Conservation (phyloP, 805 yeast species). For the Jamesozyma spencerorum region DNA sequence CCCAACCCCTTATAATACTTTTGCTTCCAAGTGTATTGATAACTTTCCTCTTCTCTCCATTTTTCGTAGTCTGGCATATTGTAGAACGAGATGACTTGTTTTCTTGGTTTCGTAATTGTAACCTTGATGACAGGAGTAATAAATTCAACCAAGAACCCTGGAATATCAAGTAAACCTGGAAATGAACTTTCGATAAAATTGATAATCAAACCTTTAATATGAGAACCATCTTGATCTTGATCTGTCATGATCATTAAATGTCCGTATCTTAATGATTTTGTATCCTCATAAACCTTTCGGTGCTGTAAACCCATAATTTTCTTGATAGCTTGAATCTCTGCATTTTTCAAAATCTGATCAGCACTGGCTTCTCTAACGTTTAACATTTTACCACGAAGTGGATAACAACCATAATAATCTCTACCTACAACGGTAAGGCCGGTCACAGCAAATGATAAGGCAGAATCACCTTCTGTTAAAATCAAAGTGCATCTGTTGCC, state of each 20-base stretch:
- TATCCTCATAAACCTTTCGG: constrained; percentile 68
- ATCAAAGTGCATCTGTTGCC: constrained; percentile 88
- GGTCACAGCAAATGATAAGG: constrained; percentile 81
- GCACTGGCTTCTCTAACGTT: constrained; percentile 95
- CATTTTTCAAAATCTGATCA: constrained; percentile 89
- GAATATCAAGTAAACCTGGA: constrained; percentile 84
- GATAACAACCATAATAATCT: constrained; percentile 91
- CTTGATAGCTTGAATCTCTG: constrained; percentile 90
- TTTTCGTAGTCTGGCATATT: constrained; percentile 91
- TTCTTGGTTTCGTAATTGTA: constrained; percentile 56
- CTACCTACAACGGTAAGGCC: constrained; percentile 94
- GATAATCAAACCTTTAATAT: constrained; percentile 89
- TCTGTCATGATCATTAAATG: constrained; percentile 98
- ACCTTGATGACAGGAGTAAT: constrained; percentile 96
- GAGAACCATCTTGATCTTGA: constrained; percentile 99
- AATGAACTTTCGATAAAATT: constrained; percentile 88
- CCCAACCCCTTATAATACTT: constrained; percentile 98
- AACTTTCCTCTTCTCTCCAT: constrained; percentile 85
- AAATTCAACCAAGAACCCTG: constrained; percentile 87
- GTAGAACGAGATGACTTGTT: constrained; percentile 63
- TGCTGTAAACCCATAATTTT: constrained; percentile 94
- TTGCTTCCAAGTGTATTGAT: constrained; percentile 69
- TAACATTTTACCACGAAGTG: constrained; percentile 86
- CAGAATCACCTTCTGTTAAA: constrained; percentile 96
- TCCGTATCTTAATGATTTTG: constrained; percentile 78